These are phyloP conservation scores for Heliamphora exappendiculata DNA, from an alignment of 148 eudicot species.

Conservation along the genomic window DNA sequence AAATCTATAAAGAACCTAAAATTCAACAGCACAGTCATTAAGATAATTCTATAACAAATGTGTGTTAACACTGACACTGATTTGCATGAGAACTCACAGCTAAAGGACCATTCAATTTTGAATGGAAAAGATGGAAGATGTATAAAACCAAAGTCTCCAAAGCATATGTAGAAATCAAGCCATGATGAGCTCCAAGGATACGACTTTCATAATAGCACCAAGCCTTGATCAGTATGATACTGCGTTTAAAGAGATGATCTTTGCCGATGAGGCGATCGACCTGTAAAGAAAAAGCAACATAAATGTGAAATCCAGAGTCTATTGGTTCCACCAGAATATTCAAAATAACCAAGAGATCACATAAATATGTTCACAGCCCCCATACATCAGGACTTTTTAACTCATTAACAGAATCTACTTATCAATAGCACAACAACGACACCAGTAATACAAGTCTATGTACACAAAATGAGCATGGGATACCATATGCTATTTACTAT, in stretches of 20 bases:
- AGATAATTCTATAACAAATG: conserved; percentile 14
- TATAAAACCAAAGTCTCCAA: conserved; percentile 86
- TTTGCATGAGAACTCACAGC: conserved; percentile 58
- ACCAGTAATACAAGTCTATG: background rate
- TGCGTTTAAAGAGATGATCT: conserved; percentile 86
- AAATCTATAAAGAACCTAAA: conserved; percentile 83
- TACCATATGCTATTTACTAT: background rate
- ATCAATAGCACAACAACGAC: background rate
- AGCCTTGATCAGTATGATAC: conserved; percentile 85
- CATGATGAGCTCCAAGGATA: conserved; percentile 94
- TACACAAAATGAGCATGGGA: too few relatives aligned
- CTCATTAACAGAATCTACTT: background rate
- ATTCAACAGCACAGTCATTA: conserved; percentile 20
- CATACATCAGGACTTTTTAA: background rate
- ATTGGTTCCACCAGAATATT: background rate
- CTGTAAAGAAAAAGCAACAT: conserved; percentile 30
- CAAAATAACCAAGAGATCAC: background rate
- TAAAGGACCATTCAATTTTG: conserved; percentile 72
- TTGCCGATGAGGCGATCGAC: conserved; percentile 74
- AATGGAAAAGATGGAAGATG: conserved; percentile 80
- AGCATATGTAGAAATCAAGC: conserved; percentile 91
- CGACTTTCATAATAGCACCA: conserved; percentile 99
- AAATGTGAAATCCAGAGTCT: conserved; percentile 6
- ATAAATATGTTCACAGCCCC: background rate
- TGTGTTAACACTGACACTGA: conserved; percentile 5